Percentiles rank a stretch among this genome's conserved stretches.
Conservation (phyloP, 2,329 filamentous ascomycete species). For the Ceratocystis cubensis region DNA sequence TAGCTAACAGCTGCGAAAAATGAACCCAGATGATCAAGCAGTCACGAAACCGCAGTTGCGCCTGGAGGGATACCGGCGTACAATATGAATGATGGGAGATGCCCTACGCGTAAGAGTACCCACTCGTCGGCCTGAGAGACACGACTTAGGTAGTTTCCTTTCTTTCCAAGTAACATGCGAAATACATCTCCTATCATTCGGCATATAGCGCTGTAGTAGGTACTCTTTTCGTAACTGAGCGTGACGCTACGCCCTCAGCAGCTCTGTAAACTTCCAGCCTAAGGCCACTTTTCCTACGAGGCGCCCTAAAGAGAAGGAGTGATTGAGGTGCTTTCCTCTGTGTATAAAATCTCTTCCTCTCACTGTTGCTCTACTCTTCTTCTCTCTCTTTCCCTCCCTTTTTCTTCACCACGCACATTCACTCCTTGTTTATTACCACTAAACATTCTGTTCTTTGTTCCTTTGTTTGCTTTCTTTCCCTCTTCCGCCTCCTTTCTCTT, state of each 20-base stretch:
- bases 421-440: neutral
- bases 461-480: neutral
- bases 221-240: neutral
- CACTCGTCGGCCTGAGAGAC: neutral
- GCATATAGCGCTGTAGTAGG: neutral
- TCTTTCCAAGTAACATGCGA: neutral
- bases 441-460: neutral
- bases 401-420: slow-evolving; percentile 9
- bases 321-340: neutral
- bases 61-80: neutral
- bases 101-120: neutral
- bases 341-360: slow-evolving; percentile 8
- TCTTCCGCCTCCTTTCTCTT: neutral
- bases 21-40: neutral
- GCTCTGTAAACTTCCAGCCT: neutral
- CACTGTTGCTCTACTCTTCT: neutral
- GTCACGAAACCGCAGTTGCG: neutral
- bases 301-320: neutral
- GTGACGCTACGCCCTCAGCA: neutral
- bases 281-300: neutral
- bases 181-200: neutral
- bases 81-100: neutral
- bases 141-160: neutral
- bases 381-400: neutral
- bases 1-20: neutral